phyloP scores from a whole-genome alignment of 805 yeast genomes.

The Pichia heedii region DNA sequence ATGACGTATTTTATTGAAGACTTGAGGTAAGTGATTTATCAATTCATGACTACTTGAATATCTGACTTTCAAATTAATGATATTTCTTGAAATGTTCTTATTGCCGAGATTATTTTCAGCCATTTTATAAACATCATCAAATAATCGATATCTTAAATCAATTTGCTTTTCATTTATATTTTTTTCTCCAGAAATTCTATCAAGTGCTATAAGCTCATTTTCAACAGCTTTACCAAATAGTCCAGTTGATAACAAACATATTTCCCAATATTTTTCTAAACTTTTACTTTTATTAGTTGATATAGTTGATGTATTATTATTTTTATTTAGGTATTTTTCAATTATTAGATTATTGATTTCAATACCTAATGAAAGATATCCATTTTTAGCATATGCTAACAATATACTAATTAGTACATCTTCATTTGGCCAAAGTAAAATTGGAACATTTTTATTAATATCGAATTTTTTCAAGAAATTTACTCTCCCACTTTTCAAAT shows the following conservation, averaged over 20 bases:
- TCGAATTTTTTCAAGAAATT: constrained; percentile 5
- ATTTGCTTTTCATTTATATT: background rate
- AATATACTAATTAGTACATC: constrained; percentile 21
- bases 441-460: constrained; percentile 3
- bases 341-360: constrained; percentile 18
- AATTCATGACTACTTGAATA: constrained; percentile 19
- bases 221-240: constrained; percentile 16
- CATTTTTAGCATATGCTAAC: constrained; percentile 23
- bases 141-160: constrained; percentile 10
- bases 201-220: constrained; percentile 2
- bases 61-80: constrained; percentile 15
- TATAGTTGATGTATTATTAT: too few relatives aligned
- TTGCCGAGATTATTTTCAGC: constrained; percentile 6
- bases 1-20: constrained; percentile 9
- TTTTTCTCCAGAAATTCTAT: constrained; percentile 11
- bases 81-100: constrained; percentile 13
- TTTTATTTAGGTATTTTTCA: constrained; percentile 11
- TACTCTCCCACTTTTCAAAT: background rate
- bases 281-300: background rate
- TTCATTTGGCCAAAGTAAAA: constrained; percentile 20
- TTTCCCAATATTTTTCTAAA: constrained; percentile 18
- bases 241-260: constrained; percentile 19
- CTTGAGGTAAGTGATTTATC: constrained; percentile 16
- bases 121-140: constrained; percentile 20
- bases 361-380: constrained; percentile 22